Percentiles rank a stretch among this genome's conserved stretches.
phyloP scores from a whole-genome alignment of 2,329 filamentous ascomycete genomes.

The Claviceps capensis region DNA sequence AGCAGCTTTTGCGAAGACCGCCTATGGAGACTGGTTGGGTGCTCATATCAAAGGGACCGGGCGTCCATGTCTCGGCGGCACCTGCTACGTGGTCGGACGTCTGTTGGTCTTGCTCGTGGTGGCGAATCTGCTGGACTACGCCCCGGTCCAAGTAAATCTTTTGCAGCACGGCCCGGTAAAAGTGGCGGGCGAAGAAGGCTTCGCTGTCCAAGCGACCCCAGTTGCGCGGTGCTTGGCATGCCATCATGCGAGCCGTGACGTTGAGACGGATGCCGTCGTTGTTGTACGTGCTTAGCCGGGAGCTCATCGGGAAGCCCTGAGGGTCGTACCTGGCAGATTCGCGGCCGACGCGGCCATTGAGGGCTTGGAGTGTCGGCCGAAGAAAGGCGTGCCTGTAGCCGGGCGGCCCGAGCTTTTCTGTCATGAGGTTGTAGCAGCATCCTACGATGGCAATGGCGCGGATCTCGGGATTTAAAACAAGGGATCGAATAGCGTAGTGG shows the following conservation, averaged over 20 bases:
- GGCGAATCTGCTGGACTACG: slow-evolving; percentile 50
- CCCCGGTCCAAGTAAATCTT: slow-evolving; percentile 80
- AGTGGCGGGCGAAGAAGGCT: slow-evolving; percentile 82
- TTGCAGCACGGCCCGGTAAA: slow-evolving; percentile 81
- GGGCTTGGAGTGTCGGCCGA: slow-evolving; percentile 51
- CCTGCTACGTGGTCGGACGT: not conserved
- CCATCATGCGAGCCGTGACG: slow-evolving; percentile 97
- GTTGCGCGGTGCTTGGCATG: slow-evolving; percentile 86
- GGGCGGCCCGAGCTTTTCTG: slow-evolving; percentile 74
- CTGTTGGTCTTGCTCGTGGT: slow-evolving; percentile 11
- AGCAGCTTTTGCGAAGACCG: slow-evolving; percentile 66
- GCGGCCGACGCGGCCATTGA: slow-evolving; percentile 53
- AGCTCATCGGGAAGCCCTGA: slow-evolving; percentile 88
- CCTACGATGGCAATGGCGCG: slow-evolving; percentile 89
- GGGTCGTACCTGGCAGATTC: slow-evolving; percentile 67
- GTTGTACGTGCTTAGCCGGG: slow-evolving; percentile 46
- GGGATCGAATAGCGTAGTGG: slow-evolving; percentile 79
- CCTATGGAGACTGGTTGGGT: slow-evolving; percentile 79
- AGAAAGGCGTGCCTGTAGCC: slow-evolving; percentile 74
- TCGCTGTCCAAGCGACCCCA: slow-evolving; percentile 76
- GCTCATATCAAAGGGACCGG: slow-evolving; percentile 38
- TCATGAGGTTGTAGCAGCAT: slow-evolving; percentile 95
- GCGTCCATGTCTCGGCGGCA: not conserved
- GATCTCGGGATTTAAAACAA: slow-evolving; percentile 72
- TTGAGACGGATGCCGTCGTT: slow-evolving; percentile 66